These are phyloP conservation scores for Aspergillus sp. DNA, from an alignment of 2,329 filamentous ascomycete genomes.

Conservation along the genomic window DNA sequence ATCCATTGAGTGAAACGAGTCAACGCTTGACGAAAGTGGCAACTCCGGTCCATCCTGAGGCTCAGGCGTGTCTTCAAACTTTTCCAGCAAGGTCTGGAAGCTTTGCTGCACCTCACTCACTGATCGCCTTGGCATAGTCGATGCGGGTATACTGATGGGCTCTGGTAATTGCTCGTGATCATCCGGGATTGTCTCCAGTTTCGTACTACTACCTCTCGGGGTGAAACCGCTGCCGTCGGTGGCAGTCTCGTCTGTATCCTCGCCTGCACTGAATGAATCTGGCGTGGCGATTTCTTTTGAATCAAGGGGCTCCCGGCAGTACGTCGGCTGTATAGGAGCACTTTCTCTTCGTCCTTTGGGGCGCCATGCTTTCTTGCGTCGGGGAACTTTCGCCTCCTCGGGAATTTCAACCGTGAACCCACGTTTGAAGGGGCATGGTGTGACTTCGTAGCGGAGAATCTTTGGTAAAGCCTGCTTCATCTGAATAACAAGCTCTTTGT, in stretches of 20 bases:
- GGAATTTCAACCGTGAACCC: conserved; percentile 74
- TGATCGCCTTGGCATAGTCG: conserved; percentile 19
- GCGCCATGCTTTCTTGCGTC: conserved; percentile 68
- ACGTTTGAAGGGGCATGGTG: conserved; percentile 79
- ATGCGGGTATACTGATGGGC: conserved; percentile 11
- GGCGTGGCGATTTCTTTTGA: conserved; percentile 13
- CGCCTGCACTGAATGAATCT: conserved; percentile 30
- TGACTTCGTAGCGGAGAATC: conserved; percentile 83
- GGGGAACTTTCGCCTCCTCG: conserved; percentile 63
- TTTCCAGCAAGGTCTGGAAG: conserved; percentile 39
- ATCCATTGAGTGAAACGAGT: conserved; percentile 45
- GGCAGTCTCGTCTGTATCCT: conserved; percentile 33
- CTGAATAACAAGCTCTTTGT: conserved; percentile 62
- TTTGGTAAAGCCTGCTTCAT: conserved; percentile 69
- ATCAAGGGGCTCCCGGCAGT: conserved; percentile 15
- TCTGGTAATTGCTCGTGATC: conserved; percentile 16
- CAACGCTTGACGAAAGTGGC: conserved; percentile 37
- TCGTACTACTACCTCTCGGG: conserved; percentile 23
- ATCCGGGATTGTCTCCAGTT: conserved; percentile 25
- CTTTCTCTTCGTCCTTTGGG: conserved; percentile 53
- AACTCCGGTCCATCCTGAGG: conserved; percentile 26
- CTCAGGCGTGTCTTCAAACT: conserved; percentile 35
- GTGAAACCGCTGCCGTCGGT: conserved; percentile 33
- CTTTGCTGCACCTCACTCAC: conserved; percentile 31
- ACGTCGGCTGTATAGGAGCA: conserved; percentile 20